Percentiles rank a stretch among this genome's conserved stretches.
These are phyloP conservation scores for Trichoderma erinaceum DNA, from an alignment of 495 filamentous ascomycete species.

Conservation along the genomic window DNA sequence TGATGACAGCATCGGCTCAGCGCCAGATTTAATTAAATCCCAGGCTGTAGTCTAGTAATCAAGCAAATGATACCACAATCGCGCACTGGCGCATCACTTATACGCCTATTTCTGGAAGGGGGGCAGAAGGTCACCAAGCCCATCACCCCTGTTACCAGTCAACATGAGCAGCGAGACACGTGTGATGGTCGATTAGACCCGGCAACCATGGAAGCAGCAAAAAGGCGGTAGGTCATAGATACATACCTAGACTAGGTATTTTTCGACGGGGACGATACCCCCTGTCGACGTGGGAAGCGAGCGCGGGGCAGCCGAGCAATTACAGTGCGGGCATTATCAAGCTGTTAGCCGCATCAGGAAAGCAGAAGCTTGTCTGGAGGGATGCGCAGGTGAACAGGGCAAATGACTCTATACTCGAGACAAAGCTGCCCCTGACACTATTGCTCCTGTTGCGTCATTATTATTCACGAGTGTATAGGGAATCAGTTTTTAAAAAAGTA, in stretches of 20 bases:
- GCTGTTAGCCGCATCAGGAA: neutral
- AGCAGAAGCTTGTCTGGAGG: slow-evolving; percentile 10
- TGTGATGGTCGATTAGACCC: neutral
- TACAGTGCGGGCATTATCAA: neutral
- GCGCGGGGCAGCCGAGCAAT: neutral
- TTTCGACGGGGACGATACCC: neutral
- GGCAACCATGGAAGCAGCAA: neutral
- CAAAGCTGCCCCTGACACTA: too few species aligned
- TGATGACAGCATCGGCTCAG: too few species aligned
- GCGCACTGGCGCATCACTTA: too few species aligned
- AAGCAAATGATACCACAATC: too few species aligned
- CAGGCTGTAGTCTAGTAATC: too few species aligned
- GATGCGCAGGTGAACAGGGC: neutral
- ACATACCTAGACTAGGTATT: neutral
- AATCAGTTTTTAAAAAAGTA: too few species aligned
- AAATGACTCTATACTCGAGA: too few species aligned
- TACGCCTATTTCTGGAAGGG: neutral
- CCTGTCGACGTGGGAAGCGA: neutral
- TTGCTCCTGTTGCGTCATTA: too few species aligned
- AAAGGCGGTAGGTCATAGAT: neutral
- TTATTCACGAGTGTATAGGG: too few species aligned
- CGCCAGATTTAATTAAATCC: too few species aligned
- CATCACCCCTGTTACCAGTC: neutral
- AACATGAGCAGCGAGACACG: neutral
- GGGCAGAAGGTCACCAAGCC: neutral